phyloP scores from a whole-genome alignment of 2,329 filamentous ascomycete species.

The Volutella citrinella region DNA sequence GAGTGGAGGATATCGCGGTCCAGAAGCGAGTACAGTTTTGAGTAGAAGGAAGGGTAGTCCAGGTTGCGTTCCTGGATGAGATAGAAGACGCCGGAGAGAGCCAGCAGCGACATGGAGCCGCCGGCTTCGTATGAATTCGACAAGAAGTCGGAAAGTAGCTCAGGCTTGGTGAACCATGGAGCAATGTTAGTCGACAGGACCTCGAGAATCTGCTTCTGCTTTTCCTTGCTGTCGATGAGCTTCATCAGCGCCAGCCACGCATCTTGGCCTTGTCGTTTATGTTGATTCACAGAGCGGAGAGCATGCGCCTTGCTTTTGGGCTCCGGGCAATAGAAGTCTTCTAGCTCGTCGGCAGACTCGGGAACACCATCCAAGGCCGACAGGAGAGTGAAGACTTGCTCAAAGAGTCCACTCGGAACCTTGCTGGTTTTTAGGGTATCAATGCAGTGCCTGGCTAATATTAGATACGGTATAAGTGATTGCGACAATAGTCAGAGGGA shows the following conservation, averaged over 20 bases:
- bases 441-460: conserved; percentile 21
- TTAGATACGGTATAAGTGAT: conserved; percentile 1
- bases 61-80: conserved; percentile 91
- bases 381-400: conserved; percentile 60
- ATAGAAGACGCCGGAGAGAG: conserved; percentile 90
- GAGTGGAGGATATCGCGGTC: conserved; percentile 86
- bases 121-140: conserved; percentile 90
- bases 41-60: conserved; percentile 92
- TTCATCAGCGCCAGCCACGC: conserved; percentile 81
- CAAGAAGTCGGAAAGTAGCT: conserved; percentile 91
- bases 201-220: conserved; percentile 75
- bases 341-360: conserved; percentile 60
- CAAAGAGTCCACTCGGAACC: conserved; percentile 37
- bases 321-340: conserved; percentile 63
- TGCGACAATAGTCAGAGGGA: conserved; percentile 21
- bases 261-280: conserved; percentile 78
- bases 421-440: conserved; percentile 18
- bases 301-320: conserved; percentile 67
- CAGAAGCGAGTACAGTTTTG: conserved; percentile 88
- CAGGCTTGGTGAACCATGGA: conserved; percentile 85
- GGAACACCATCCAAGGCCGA: conserved; percentile 69
- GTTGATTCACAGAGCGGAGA: conserved; percentile 62
- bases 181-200: conserved; percentile 75
- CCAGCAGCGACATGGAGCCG: conserved; percentile 81
- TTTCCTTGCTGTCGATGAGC: conserved; percentile 62